Conservation (phyloP, 768 basidiomycete species). For the Multifurca ochricompacta region DNA sequence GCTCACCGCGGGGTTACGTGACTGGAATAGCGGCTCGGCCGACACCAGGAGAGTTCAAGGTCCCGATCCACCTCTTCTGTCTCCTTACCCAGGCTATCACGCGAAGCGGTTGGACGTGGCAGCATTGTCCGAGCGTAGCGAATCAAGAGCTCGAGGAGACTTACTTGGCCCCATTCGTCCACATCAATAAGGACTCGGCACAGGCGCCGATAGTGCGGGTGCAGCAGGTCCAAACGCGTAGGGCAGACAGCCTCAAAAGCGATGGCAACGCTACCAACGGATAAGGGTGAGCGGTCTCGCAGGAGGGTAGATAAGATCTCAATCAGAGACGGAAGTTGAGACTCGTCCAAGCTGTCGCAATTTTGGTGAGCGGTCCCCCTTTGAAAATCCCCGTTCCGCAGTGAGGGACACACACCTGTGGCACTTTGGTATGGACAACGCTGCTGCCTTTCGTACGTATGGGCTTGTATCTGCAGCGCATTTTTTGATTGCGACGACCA, state of each 20-base stretch:
- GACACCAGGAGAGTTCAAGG: slow-evolving; percentile 65
- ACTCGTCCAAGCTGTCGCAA: slow-evolving; percentile 55
- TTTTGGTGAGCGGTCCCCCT: not conserved
- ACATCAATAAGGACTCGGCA: slow-evolving; percentile 81
- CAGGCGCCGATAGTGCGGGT: slow-evolving; percentile 78
- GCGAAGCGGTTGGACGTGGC: slow-evolving; percentile 42
- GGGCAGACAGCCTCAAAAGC: slow-evolving; percentile 89
- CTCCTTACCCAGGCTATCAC: slow-evolving; percentile 26
- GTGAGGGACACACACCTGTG: slow-evolving; percentile 48
- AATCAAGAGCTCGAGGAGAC: slow-evolving; percentile 66
- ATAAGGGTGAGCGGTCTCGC: slow-evolving; percentile 75
- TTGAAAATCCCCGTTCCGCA: slow-evolving; percentile 2
- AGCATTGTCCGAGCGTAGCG: slow-evolving; percentile 85
- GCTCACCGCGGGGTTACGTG: slow-evolving; percentile 79
- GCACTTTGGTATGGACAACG: slow-evolving; percentile 81
- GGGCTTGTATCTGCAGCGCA: slow-evolving; percentile 88
- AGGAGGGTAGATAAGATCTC: slow-evolving; percentile 55
- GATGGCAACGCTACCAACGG: slow-evolving; percentile 76
- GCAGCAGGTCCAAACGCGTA: slow-evolving; percentile 77
- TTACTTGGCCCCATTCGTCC: slow-evolving; percentile 95
- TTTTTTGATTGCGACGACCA: slow-evolving; percentile 85
- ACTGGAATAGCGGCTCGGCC: slow-evolving; percentile 73
- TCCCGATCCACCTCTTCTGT: slow-evolving; percentile 72
- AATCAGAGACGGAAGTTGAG: slow-evolving; percentile 66
- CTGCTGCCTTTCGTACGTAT: slow-evolving; percentile 90